Evolutionary conservation across 2,329 filamentous ascomycete species (phyloP).

Genomic region (Diaporthe aspalathi): DNA sequence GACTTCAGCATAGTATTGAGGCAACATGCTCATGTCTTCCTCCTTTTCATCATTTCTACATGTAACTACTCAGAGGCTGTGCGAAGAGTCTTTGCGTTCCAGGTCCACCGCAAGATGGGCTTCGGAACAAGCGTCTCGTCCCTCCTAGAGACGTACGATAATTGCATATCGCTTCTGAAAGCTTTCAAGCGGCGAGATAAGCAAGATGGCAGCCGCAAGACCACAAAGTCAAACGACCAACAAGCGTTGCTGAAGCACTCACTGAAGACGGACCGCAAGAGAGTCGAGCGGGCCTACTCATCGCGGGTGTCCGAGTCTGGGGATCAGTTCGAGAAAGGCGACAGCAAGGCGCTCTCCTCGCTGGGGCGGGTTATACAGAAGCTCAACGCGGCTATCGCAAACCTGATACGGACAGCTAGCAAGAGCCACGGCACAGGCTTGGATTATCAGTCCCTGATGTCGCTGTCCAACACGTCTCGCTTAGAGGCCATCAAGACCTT

Average conservation of each 20-base stretch:
- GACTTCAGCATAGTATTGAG: background rate
- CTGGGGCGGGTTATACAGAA: constrained; percentile 56
- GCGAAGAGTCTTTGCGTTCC: constrained; percentile 21
- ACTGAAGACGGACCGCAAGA: constrained; percentile 53
- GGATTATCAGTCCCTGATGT: constrained; percentile 60
- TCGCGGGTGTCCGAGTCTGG: constrained; percentile 55
- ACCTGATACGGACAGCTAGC: constrained; percentile 52
- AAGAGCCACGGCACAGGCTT: constrained; percentile 49
- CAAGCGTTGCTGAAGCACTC: constrained; percentile 50
- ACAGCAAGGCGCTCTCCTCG: constrained; percentile 57
- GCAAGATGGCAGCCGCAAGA: constrained; percentile 36
- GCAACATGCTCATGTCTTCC: background rate
- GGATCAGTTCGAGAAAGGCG: constrained; percentile 57
- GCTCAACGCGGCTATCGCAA: constrained; percentile 56
- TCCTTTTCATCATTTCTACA: background rate
- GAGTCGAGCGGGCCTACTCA: constrained; percentile 57
- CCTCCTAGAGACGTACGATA: constrained; percentile 61
- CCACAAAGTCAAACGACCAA: constrained; percentile 41
- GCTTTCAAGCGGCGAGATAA: constrained; percentile 44
- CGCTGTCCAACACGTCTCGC: constrained; percentile 60
- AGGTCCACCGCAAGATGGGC: constrained; percentile 44
- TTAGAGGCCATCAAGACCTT: constrained; percentile 62
- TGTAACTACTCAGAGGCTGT: background rate
- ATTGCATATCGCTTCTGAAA: constrained; percentile 57
- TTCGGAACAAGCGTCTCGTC: constrained; percentile 58